Conservation (phyloP, 163 green algal species). For the Trebouxiophyceae sp. region DNA sequence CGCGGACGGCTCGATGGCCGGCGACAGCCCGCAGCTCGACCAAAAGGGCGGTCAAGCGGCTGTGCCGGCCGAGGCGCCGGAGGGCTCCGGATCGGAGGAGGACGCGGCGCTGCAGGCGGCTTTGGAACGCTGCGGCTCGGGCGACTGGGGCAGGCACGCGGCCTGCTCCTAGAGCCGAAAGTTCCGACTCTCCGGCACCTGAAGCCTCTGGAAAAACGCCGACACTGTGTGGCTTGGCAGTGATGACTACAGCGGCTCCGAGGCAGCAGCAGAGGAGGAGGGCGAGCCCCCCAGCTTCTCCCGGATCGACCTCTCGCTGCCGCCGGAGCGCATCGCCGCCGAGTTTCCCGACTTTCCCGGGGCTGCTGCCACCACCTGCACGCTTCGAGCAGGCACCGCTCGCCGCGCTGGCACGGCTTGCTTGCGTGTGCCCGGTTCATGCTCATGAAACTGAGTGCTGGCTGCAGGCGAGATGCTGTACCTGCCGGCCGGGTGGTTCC, state of each 20-base stretch:
- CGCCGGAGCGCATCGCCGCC: slow-evolving; percentile 14
- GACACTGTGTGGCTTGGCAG: not conserved
- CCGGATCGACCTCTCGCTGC: slow-evolving; percentile 28
- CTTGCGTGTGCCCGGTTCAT: not conserved
- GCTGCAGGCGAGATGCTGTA: slow-evolving; percentile 56
- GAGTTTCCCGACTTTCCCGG: slow-evolving; percentile 40
- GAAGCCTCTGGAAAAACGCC: not conserved
- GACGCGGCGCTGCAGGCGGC: not conserved
- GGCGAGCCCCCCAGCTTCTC: slow-evolving; percentile 34
- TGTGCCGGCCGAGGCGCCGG: too few species aligned
- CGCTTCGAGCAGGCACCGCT: not conserved
- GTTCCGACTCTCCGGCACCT: not conserved
- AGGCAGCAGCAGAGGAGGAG: not conserved
- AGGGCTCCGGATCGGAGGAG: too few species aligned
- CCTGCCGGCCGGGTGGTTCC: slow-evolving; percentile 73
- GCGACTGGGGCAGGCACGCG: not conserved
- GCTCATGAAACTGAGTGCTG: not conserved
- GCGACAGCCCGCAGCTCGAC: too few species aligned
- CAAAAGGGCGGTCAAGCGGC: too few species aligned
- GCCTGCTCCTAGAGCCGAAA: not conserved
- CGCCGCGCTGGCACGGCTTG: too few species aligned
- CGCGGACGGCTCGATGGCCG: slow-evolving; percentile 29
- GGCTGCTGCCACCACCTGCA: slow-evolving; percentile 2
- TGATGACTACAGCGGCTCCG: not conserved
- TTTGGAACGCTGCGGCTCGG: not conserved